These are phyloP conservation scores for Ganoderma boninense DNA, from an alignment of 1,284 basidiomycete genomes.

Conservation along the genomic window DNA sequence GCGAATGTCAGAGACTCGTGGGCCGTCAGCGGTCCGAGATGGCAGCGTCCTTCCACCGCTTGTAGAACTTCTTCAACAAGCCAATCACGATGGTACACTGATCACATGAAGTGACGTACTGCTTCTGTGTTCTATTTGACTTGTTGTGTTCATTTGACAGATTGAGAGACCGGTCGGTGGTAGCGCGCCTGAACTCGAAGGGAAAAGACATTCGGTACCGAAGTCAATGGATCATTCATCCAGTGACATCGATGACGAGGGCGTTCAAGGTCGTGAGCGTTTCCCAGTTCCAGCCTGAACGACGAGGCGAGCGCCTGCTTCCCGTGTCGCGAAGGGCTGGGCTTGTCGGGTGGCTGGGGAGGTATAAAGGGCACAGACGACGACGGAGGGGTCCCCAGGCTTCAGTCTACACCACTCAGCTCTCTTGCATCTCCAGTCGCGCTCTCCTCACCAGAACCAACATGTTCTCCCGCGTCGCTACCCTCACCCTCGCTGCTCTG, in stretches of 20 bases:
- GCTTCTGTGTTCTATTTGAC: not conserved
- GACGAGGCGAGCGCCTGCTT: not conserved
- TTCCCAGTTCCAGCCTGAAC: not conserved
- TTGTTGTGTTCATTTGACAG: not conserved
- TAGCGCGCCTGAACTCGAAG: not conserved
- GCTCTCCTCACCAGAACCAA: not conserved
- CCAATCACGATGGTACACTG: not conserved
- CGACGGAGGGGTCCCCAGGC: not conserved
- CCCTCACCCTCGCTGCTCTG: constrained; percentile 31
- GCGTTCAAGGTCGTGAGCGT: not conserved
- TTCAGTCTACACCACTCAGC: constrained; percentile 17
- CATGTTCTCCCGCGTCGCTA: constrained; percentile 28
- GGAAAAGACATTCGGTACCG: not conserved
- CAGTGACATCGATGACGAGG: not conserved
- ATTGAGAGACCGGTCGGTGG: not conserved
- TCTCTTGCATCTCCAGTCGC: not conserved
- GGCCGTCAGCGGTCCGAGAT: not conserved
- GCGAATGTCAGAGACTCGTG: not conserved
- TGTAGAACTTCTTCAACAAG: not conserved
- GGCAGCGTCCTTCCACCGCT: not conserved
- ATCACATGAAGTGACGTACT: constrained; percentile 1
- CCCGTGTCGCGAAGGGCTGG: not conserved
- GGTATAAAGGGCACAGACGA: constrained; percentile 9
- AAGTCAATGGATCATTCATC: not conserved
- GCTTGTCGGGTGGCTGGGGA: not conserved